These are phyloP conservation scores for Pythium phragmitis DNA, from an alignment of 352 stramenopile genomes.

Conservation along the genomic window DNA sequence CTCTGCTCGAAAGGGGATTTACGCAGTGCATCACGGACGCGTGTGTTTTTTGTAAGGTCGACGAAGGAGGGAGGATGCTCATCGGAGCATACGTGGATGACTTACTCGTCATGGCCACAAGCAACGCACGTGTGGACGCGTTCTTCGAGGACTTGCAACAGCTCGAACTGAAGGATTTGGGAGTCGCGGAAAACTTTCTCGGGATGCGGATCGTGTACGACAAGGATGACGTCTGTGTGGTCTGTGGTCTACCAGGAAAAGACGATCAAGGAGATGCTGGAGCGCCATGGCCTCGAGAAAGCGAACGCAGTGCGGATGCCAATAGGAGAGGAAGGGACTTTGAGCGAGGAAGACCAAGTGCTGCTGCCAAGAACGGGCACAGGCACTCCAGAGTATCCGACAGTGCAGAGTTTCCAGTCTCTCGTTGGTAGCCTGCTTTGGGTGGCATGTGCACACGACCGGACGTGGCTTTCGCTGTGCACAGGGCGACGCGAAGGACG, in stretches of 20 bases:
- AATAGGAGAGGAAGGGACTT: constrained; percentile 7
- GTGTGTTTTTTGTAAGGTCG: constrained; percentile 29
- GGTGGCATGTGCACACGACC: constrained; percentile 15
- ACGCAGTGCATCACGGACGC: constrained; percentile 26
- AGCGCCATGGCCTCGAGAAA: constrained; percentile 18
- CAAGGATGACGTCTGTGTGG: constrained; percentile 5
- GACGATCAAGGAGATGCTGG: constrained; percentile 24
- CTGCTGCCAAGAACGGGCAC: constrained; percentile 8
- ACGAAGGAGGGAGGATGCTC: neutral
- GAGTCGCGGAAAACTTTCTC: constrained; percentile 26
- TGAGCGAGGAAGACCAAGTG: neutral
- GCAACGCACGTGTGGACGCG: constrained; percentile 4
- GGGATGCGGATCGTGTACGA: constrained; percentile 29
- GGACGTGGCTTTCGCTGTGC: constrained; percentile 27
- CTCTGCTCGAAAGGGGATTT: constrained; percentile 21
- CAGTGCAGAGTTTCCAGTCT: constrained; percentile 32
- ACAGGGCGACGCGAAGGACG: constrained; percentile 17
- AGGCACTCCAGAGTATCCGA: constrained; percentile 16
- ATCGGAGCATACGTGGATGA: constrained; percentile 36
- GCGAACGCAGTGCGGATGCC: constrained; percentile 24
- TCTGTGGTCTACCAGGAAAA: constrained; percentile 27
- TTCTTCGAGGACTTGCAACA: constrained; percentile 17
- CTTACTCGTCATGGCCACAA: constrained; percentile 25
- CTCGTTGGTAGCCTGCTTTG: constrained; percentile 36
- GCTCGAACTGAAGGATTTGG: constrained; percentile 34